Evolutionary conservation across 441 rosid genomes (phyloP).

Genomic region (Hura crepitans): DNA sequence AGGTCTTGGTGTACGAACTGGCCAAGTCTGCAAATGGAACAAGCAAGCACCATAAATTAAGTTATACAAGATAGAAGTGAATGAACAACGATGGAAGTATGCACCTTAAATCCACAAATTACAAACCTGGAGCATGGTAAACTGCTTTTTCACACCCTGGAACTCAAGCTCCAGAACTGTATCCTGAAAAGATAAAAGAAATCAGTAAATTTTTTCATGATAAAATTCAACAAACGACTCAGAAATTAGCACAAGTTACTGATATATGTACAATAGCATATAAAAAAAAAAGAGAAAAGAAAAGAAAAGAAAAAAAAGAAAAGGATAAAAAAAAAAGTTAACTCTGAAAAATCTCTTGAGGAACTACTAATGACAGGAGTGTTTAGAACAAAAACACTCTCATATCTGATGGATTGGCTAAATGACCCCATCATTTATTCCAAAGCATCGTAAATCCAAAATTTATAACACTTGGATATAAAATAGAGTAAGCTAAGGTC

Average conservation of each 20-base stretch:
- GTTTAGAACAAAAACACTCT: not conserved
- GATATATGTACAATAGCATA: not conserved
- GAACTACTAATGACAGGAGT: not conserved
- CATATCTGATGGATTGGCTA: not conserved
- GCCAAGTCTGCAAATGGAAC: slow-evolving; percentile 70
- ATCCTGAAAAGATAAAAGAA: slow-evolving; percentile 48
- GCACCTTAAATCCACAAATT: not conserved
- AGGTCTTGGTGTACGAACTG: slow-evolving; percentile 99
- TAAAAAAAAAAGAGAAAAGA: not conserved
- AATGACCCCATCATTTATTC: not conserved
- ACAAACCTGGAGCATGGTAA: slow-evolving; percentile 97
- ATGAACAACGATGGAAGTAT: not conserved
- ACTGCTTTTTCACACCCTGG: slow-evolving; percentile 88
- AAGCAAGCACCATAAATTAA: slow-evolving; percentile 22
- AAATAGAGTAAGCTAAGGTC: not conserved
- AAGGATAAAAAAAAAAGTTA: not conserved
- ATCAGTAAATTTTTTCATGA: not conserved
- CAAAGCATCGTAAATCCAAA: not conserved
- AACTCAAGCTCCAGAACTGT: slow-evolving; percentile 95
- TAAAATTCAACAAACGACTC: not conserved
- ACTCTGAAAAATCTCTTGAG: not conserved
- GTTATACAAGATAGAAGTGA: not conserved
- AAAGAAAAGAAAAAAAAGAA: not conserved
- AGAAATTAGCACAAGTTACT: not conserved
- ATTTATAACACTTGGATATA: not conserved